A percentile compares a stretch with the other conserved stretches of the same genome.
These are phyloP conservation scores for Yarrowia galli DNA, from an alignment of 1,139 yeast species.

Conservation along the genomic window DNA sequence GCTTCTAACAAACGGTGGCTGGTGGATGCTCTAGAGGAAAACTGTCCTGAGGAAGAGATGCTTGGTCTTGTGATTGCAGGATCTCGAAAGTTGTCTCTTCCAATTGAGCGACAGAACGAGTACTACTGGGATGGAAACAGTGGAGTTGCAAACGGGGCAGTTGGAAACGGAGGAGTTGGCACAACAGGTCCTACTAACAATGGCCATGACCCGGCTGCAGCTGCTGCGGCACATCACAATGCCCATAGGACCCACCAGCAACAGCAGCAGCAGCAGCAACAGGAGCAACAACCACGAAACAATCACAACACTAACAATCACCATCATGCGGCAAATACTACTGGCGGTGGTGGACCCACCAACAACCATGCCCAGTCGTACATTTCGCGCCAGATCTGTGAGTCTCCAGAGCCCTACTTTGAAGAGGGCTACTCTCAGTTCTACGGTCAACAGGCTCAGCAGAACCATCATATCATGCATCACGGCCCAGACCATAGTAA, in stretches of 20 bases:
- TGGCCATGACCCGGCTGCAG: background rate
- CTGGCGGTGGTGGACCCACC: background rate
- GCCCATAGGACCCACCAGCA: background rate
- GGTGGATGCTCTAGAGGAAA: conserved; percentile 43
- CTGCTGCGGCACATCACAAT: background rate
- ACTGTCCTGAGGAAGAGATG: conserved; percentile 42
- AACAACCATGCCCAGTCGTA: background rate
- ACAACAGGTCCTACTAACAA: background rate
- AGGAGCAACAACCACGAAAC: background rate
- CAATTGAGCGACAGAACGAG: conserved; percentile 30
- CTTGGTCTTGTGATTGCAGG: conserved; percentile 36
- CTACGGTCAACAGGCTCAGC: conserved; percentile 31
- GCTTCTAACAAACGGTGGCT: conserved; percentile 46
- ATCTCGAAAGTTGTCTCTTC: conserved; percentile 18
- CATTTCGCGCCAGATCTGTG: conserved; percentile 20
- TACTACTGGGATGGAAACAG: conserved; percentile 18
- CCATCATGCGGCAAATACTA: background rate
- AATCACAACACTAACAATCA: background rate
- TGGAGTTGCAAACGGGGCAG: background rate
- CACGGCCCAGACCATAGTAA: background rate
- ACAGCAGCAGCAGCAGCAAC: background rate
- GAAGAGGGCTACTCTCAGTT: conserved; percentile 30
- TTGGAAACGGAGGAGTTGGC: background rate
- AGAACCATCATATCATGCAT: conserved; percentile 13
- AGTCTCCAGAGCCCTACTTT: conserved; percentile 21